Percentiles rank a stretch among this genome's conserved stretches.
phyloP scores from a whole-genome alignment of 345 rosid species.

The Combretum micranthum region DNA sequence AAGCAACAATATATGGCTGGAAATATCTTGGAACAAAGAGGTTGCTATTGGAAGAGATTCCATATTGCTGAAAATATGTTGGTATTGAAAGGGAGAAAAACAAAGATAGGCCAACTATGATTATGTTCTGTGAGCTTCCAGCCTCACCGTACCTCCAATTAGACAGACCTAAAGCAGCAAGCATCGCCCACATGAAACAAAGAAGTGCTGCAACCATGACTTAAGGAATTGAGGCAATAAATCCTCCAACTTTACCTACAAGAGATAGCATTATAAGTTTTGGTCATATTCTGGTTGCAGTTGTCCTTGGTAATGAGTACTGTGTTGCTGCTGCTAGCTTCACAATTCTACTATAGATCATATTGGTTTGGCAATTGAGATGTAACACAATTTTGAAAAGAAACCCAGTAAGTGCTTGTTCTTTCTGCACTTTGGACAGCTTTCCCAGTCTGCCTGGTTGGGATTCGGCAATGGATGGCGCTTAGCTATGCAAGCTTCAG shows the following conservation, averaged over 20 bases:
- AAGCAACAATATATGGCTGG: constrained; percentile 78
- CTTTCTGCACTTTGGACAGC: no score
- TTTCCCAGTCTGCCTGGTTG: no score
- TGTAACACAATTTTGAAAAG: no score
- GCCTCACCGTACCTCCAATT: constrained; percentile 96
- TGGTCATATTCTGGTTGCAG: no score
- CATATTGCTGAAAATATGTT: constrained; percentile 93
- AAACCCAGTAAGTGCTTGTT: no score
- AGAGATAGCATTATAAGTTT: constrained; percentile 75
- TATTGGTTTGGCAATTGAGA: no score
- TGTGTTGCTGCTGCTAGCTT: no score
- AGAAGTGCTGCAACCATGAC: constrained; percentile 98
- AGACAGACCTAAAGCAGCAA: constrained; percentile 85
- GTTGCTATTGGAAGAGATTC: constrained; percentile 67
- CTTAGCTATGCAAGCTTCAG: no score
- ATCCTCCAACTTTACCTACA: constrained; percentile 96
- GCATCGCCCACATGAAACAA: constrained; percentile 99
- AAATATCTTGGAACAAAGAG: constrained; percentile 77
- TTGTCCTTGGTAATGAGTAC: no score
- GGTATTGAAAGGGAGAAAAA: constrained; percentile 88
- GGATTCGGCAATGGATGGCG: no score
- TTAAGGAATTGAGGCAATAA: constrained; percentile 87
- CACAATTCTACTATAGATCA: no score
- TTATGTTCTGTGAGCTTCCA: constrained; percentile 93
- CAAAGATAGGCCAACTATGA: constrained; percentile 80